Evolutionary conservation across 768 basidiomycete species (phyloP), one percentile per base, ranked within the genome.

Genomic region (Mycena polygramma): DNA sequence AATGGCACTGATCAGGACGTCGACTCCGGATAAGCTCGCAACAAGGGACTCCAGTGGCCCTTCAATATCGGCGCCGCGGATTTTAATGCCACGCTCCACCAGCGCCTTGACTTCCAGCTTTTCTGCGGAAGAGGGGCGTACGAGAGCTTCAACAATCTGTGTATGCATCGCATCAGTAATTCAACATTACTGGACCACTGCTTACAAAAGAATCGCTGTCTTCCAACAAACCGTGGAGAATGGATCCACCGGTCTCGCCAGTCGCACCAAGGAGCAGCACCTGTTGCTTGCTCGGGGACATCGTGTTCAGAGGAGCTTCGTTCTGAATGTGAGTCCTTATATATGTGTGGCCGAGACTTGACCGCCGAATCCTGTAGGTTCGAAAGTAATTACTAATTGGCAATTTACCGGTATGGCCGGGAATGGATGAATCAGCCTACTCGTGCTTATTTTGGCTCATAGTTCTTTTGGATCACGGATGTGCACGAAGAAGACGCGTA

Each of bases 251-350:
- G 13, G 69, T 70, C 43, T 65, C 26, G 14, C 69, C 69, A 26
- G 69, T 70, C 35, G 69, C 69, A 39, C 69, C 69, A 13, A 70
- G 64, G 30, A 70, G 69, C 5, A 70, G 69, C 0, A 70, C 63
- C 1, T 24, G 22, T 45, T 57, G 45, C 35, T 39, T 57, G 35
- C 7, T 57, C 8, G 45, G 20, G n/a, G 24, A n/a, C 53, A 55
- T 55, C 15, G 35, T 30, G 30, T 30, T n/a, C 30, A 30, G 30
- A 30, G 30, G 30, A 30, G 30, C 30, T 30, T 30, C 30, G 30
- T 2, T 30, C 30, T 30, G 30, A 30, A 30, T 30, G 6, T 6
- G 30, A 30, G 30, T 30, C 6, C 30, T 30, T 30, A 30, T 30
- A 30, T 30, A 30, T 30, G 30, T 30, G 30, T 30, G 30, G 30